Conservation (phyloP, 768 basidiomycete genomes). For the Termitomyces sp. region DNA sequence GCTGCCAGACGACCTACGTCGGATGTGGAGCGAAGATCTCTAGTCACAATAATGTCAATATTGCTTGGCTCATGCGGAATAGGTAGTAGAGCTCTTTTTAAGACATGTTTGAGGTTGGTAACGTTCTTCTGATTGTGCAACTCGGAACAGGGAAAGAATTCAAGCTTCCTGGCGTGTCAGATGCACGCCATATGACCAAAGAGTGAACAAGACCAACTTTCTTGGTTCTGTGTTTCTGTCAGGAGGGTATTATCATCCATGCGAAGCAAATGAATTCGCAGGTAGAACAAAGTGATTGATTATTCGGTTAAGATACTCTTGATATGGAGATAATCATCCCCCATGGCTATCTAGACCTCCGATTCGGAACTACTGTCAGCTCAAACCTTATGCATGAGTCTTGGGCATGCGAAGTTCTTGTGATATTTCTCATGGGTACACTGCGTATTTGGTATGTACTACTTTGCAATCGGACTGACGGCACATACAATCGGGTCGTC, state of each 20-base stretch:
- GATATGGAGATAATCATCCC: neutral
- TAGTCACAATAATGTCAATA: neutral
- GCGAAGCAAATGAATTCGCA: neutral
- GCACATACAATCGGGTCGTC: neutral
- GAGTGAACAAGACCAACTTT: neutral
- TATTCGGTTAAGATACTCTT: neutral
- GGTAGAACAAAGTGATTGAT: neutral
- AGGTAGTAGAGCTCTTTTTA: neutral
- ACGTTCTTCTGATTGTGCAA: neutral
- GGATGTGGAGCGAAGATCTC: neutral
- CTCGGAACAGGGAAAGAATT: neutral
- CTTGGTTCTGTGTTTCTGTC: neutral
- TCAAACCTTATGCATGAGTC: neutral
- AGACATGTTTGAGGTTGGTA: neutral
- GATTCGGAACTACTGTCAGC: neutral
- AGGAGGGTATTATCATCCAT: neutral
- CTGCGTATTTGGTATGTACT: neutral
- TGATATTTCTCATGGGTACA: neutral
- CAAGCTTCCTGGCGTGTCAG: neutral
- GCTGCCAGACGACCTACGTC: slow-evolving; percentile 10
- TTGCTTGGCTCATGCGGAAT: neutral
- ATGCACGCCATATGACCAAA: neutral
- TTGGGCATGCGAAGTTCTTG: neutral
- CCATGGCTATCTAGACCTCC: neutral
- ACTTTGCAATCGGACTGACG: neutral